Base-by-base conservation (phyloP, 331 rosid species). In the Quercus lobata region DNA sequence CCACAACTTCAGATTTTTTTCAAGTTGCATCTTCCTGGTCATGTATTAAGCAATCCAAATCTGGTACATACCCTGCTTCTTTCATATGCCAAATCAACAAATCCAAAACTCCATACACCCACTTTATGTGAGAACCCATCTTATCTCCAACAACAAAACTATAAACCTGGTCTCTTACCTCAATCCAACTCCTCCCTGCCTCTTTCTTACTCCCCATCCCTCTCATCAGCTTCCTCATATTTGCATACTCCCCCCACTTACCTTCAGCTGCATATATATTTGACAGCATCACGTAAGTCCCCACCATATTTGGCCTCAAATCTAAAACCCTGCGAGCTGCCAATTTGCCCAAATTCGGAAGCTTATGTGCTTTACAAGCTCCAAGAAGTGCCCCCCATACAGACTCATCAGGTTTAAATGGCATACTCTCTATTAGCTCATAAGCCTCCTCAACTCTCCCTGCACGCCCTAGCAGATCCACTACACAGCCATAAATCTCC, bases 321-420 rank as follows among this genome's bases (percentile, higher is more conserved):
- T 86, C 90, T 82, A 86, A 57, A 32, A 87, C 76, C 78, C 79
- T 89, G 53, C 7, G 86, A 76, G 91, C 88, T 72, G 88, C 94
- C 86, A 92, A 79, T 58, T 83, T 89, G 21, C 86, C 83, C 79
- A 92, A 66, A 81, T 80, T 88, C 11, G 83, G 80, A 86, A 88
- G 82, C 77, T 83, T 78, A 79, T 89, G 92, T 69, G 88, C 92
- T 85, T 89, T 89, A 75, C 92, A 91, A 35, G 97, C 93, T 73
- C 98, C 93, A 63, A 93, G 90, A 79, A 90, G 88, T 66, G 92
- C 84, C 75, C 88, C 87, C 98, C 98, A 93, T 56, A 89, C 86
- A 73, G 91, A 84, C 78, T 88, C 93, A 46, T 90, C 83, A 24
- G 96, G 91, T 77, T 83, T 78, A 72, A 88, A 84, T 73, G 96